phyloP scores from a whole-genome alignment of 1,284 basidiomycete species.

The Pseudozyma sp. region DNA sequence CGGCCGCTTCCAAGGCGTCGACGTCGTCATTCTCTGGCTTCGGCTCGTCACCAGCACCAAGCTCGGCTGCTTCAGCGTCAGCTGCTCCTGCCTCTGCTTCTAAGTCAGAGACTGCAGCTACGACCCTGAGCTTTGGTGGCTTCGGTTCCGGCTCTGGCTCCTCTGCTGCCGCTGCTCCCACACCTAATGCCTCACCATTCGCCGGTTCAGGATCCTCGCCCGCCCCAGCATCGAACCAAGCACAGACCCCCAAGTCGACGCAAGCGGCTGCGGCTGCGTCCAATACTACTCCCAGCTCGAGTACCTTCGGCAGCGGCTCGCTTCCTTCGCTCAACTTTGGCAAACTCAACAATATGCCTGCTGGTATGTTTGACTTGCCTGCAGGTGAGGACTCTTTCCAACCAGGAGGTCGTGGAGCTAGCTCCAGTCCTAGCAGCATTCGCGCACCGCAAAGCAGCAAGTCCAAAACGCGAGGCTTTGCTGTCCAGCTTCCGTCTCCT shows the following conservation, averaged over 20 bases:
- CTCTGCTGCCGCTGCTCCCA: slow-evolving; percentile 9
- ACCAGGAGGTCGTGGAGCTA: slow-evolving; percentile 38
- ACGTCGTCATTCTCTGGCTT: slow-evolving; percentile 5
- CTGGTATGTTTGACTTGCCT: slow-evolving; percentile 45
- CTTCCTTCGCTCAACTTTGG: slow-evolving; percentile 30
- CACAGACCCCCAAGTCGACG: slow-evolving; percentile 8
- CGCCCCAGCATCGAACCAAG: slow-evolving; percentile 2
- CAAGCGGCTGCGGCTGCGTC: slow-evolving; percentile 4
- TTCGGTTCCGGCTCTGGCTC: slow-evolving; percentile 7
- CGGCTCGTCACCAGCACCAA: slow-evolving; percentile 7
- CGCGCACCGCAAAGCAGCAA: slow-evolving; percentile 23
- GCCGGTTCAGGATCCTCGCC: slow-evolving; percentile 12
- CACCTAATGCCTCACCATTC: slow-evolving; percentile 15
- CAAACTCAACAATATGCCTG: slow-evolving; percentile 28
- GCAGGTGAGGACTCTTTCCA: slow-evolving; percentile 36
- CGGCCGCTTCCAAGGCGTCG: slow-evolving; percentile 7
- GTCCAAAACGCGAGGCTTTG: slow-evolving; percentile 25
- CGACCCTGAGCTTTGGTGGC: slow-evolving; percentile 11
- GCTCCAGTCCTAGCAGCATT: slow-evolving; percentile 29
- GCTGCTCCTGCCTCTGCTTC: not conserved
- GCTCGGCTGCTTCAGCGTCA: not conserved
- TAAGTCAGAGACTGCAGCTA: too few relatives aligned
- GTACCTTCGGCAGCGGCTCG: slow-evolving; percentile 24
- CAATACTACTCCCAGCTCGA: slow-evolving; percentile 7
- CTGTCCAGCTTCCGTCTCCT: slow-evolving; percentile 28